Evolutionary conservation across 2,329 filamentous ascomycete genomes (phyloP).

Genomic region (Nemania serpens): DNA sequence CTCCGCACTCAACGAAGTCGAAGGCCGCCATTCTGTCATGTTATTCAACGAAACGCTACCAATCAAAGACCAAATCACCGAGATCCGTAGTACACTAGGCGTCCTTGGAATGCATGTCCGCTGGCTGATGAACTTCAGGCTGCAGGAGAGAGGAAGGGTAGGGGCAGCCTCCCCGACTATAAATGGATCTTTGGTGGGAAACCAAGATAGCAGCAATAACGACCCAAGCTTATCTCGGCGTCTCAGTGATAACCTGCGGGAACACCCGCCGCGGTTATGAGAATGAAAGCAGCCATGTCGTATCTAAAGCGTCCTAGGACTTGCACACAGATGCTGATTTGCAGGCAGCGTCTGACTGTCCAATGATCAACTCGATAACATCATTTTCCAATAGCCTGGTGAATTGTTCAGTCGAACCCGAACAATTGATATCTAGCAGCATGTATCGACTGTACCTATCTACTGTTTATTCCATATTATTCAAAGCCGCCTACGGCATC

Average conservation of each 20-base stretch:
- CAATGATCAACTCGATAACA: background rate
- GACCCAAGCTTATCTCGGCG: conserved; percentile 35
- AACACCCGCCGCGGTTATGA: conserved; percentile 41
- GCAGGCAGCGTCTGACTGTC: background rate
- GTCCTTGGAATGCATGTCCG: conserved; percentile 64
- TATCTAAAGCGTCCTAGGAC: background rate
- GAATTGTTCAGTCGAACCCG: background rate
- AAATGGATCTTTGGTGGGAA: conserved; percentile 31
- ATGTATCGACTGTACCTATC: too few relatives aligned
- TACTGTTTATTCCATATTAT: too few relatives aligned
- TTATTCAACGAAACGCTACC: conserved; percentile 65
- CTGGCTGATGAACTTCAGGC: conserved; percentile 59
- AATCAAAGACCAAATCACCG: conserved; percentile 66
- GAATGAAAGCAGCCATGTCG: background rate
- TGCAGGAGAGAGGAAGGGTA: conserved; percentile 50
- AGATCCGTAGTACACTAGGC: conserved; percentile 61
- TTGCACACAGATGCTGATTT: background rate
- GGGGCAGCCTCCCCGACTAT: conserved; percentile 32
- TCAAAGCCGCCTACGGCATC: too few relatives aligned
- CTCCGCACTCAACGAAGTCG: conserved; percentile 61
- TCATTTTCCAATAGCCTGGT: background rate
- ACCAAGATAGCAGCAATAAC: conserved; percentile 34
- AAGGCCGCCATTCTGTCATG: conserved; percentile 64
- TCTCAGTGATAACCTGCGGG: conserved; percentile 39
- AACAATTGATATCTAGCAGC: too few relatives aligned